Evolutionary conservation across 148 eudicot genomes (phyloP), one percentile per base, ranked within the genome.

Genomic region (Cornus florida): DNA sequence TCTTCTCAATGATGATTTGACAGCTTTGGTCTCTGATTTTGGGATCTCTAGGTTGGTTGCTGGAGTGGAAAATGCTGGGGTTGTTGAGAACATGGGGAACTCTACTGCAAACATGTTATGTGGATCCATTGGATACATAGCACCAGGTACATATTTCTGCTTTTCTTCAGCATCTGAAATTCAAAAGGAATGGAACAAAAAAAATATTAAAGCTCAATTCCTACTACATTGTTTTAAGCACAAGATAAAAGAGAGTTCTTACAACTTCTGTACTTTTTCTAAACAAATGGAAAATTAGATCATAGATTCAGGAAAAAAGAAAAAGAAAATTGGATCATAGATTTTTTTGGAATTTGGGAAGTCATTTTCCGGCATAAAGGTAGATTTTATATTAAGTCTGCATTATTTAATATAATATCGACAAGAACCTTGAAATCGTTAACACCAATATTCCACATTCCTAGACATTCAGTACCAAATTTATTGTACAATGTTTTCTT

Each of bases 111-210:
- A 82, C 82, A 19, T 81, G 78, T 71, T 86, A n/a, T 73, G 79
- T 57, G 89, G 89, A 43, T 84, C 89, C 7, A 86, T 86, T 56
- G 89, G 89, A 9, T 86, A 86, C 77, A 86, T 86, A 64, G 89
- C 89, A 69, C 89, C 89, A 79, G 89, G 89, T 86, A 82, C 31
- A 70, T 9, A 70, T 48, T 33, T 67, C 74, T 68, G 68, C 60
- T 77, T 39, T 73, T 13, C 14, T 38, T 43, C 13, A 14, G 32
- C 41, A n/a, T 43, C 22, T 33, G 19, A 14, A 66, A 59, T 56
- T 33, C n/a, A 22, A 41, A 46, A 57, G 59, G 23, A 28, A 43
- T 10, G 23, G 19, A 13, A 62, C 7, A 50, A 2, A 73, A 56
- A 16, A 73, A 56, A 16, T n/a, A 17, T 60, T 20, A 16, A n/a